These are phyloP conservation scores for Dothistroma pini DNA, from an alignment of 2,329 filamentous ascomycete species.

Conservation along the genomic window DNA sequence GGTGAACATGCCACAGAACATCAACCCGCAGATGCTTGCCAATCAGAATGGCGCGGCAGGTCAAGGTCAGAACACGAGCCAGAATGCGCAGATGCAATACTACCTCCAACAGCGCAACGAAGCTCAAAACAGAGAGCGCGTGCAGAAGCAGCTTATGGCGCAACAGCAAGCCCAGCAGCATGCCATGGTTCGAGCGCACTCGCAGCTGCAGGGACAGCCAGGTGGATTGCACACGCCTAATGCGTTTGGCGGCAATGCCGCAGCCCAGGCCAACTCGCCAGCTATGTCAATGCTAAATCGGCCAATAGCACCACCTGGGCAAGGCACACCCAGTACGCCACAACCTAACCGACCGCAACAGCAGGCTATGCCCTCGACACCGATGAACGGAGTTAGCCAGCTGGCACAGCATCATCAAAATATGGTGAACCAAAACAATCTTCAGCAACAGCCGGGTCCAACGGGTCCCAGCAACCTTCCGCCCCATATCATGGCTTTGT, in stretches of 20 bases:
- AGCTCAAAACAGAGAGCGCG: conserved; percentile 42
- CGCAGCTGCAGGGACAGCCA: conserved; percentile 45
- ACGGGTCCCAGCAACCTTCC: conserved; percentile 9
- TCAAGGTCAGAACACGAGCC: conserved; percentile 9
- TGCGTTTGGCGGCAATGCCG: conserved; percentile 35
- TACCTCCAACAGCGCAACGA: conserved; percentile 36
- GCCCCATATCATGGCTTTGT: neutral
- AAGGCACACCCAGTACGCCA: conserved; percentile 34
- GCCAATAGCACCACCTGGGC: conserved; percentile 46
- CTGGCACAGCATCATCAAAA: conserved; percentile 32
- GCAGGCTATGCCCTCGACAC: conserved; percentile 26
- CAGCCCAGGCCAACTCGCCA: conserved; percentile 35
- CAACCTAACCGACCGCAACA: conserved; percentile 32
- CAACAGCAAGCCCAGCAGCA: conserved; percentile 38
- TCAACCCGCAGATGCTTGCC: conserved; percentile 38
- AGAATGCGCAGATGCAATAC: conserved; percentile 38
- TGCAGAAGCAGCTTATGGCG: conserved; percentile 38
- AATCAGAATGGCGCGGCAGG: conserved; percentile 20
- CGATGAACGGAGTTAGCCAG: conserved; percentile 26
- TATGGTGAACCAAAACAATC: conserved; percentile 34
- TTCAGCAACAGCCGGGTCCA: conserved; percentile 32
- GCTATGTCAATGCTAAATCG: conserved; percentile 50
- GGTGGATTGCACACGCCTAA: conserved; percentile 44
- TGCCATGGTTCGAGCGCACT: conserved; percentile 44
- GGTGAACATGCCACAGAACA: conserved; percentile 27